phyloP scores from a whole-genome alignment of 179 eudicot genomes.

The Corrigiola litoralis region DNA sequence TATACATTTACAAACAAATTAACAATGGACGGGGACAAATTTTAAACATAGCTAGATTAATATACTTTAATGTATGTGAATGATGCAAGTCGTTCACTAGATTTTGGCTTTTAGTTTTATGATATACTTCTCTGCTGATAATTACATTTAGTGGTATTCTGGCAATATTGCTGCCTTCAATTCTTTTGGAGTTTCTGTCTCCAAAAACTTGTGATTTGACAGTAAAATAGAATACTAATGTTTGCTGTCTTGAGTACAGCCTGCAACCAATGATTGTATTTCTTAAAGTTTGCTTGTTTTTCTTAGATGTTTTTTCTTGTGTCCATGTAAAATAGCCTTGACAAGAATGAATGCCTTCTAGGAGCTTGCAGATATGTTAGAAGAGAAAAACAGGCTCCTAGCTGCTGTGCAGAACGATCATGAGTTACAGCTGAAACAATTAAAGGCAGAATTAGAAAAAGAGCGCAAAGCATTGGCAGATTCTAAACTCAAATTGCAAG shows the following conservation, averaged over 20 bases:
- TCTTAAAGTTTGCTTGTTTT: background rate
- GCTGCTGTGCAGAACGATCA: slow-evolving; percentile 52
- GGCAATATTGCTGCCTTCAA: no score
- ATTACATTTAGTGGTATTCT: no score
- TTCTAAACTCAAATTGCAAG: slow-evolving; percentile 54
- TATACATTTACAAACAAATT: no score
- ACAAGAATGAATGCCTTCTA: slow-evolving; percentile 53
- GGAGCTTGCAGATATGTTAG: slow-evolving; percentile 82
- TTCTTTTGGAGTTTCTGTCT: background rate
- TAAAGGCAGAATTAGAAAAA: slow-evolving; percentile 52
- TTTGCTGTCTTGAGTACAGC: background rate
- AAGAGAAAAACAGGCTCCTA: slow-evolving; percentile 67
- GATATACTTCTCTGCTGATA: no score
- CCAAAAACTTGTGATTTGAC: background rate
- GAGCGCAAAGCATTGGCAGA: slow-evolving; percentile 51
- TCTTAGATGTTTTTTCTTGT: background rate
- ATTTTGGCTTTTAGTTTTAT: no score
- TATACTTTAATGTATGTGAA: no score
- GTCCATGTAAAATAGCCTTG: slow-evolving; percentile 33
- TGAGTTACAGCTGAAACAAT: slow-evolving; percentile 54
- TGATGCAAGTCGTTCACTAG: no score
- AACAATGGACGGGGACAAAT: no score
- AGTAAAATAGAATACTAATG: background rate
- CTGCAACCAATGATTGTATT: background rate
- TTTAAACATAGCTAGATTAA: background rate